Percentiles rank a stretch among this genome's conserved stretches.
These are phyloP conservation scores for Phialophora chinensis DNA, from an alignment of 2,329 filamentous ascomycete genomes.

Conservation along the genomic window DNA sequence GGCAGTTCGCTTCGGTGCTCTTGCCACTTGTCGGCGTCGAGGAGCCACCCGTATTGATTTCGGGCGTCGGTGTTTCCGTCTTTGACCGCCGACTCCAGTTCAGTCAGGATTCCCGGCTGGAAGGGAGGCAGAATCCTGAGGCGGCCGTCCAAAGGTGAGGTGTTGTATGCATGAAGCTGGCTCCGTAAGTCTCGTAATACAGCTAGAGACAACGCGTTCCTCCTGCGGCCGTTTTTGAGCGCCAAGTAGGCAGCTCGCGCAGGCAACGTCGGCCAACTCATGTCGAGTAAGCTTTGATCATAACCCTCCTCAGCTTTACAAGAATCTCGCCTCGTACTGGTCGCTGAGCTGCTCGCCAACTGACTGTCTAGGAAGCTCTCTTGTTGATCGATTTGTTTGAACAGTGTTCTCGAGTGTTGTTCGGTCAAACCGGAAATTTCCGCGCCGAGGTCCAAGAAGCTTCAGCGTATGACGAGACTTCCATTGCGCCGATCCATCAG, in stretches of 20 bases:
- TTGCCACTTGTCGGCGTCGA: conserved; percentile 35
- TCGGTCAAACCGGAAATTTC: conserved; percentile 4
- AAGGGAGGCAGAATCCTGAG: conserved; percentile 37
- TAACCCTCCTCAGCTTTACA: not conserved
- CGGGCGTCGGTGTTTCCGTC: conserved; percentile 21
- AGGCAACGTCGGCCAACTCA: conserved; percentile 37
- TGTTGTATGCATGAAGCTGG: conserved; percentile 38
- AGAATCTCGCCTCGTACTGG: not conserved
- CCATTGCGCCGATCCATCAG: conserved; percentile 41
- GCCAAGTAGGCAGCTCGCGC: conserved; percentile 35
- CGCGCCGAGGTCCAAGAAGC: conserved; percentile 4
- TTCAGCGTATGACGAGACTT: conserved; percentile 36
- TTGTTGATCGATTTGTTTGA: not conserved
- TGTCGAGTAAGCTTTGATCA: conserved; percentile 5
- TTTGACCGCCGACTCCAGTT: conserved; percentile 33
- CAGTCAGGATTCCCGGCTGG: conserved; percentile 33
- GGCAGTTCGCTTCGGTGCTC: conserved; percentile 35
- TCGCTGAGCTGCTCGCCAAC: not conserved
- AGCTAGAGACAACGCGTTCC: conserved; percentile 39
- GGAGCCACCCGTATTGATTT: conserved; percentile 37
- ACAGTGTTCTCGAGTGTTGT: conserved; percentile 36
- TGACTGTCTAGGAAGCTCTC: not conserved
- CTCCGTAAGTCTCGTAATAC: conserved; percentile 35
- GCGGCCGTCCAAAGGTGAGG: conserved; percentile 35
- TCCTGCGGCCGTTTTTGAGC: conserved; percentile 32